These are phyloP conservation scores for Cutaneotrichosporon cavernicola DNA, from an alignment of 1,284 basidiomycete species.

Conservation along the genomic window DNA sequence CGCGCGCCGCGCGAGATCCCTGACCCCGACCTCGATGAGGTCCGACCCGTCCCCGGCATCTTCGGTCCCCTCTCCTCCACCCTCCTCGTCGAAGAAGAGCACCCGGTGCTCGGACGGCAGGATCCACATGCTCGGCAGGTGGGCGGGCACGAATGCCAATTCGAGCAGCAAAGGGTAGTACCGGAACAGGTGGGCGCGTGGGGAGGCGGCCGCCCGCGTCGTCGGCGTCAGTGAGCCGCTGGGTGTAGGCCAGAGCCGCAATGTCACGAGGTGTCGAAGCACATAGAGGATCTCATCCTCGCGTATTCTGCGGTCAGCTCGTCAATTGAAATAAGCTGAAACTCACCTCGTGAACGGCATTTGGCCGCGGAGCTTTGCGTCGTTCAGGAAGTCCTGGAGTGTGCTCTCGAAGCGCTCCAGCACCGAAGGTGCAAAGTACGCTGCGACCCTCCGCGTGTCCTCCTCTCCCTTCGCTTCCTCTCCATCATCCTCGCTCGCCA, in stretches of 20 bases:
- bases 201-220: conserved; percentile 59
- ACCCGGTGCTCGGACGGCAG: conserved; percentile 39
- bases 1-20: conserved; percentile 66
- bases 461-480: neutral
- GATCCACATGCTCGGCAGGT: conserved; percentile 68
- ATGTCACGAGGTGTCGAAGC: conserved; percentile 68
- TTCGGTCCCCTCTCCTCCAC: conserved; percentile 4
- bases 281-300: conserved; percentile 89
- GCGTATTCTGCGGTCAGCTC: conserved; percentile 60
- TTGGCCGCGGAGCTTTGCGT: conserved; percentile 74
- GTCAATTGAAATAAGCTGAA: conserved; percentile 5
- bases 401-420: conserved; percentile 69
- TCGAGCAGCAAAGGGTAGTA: conserved; percentile 76
- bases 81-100: conserved; percentile 26
- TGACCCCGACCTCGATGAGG: conserved; percentile 62
- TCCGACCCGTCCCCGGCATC: conserved; percentile 38
- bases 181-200: conserved; percentile 76
- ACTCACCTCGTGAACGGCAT: conserved; percentile 77
- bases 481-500: neutral
- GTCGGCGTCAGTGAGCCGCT: conserved; percentile 3
- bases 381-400: conserved; percentile 72
- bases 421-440: conserved; percentile 52
- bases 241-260: conserved; percentile 62
- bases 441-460: conserved; percentile 9
- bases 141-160: conserved; percentile 67